Conservation (phyloP, 139 green algal genomes). For the Raphidocelis subcapitata region DNA sequence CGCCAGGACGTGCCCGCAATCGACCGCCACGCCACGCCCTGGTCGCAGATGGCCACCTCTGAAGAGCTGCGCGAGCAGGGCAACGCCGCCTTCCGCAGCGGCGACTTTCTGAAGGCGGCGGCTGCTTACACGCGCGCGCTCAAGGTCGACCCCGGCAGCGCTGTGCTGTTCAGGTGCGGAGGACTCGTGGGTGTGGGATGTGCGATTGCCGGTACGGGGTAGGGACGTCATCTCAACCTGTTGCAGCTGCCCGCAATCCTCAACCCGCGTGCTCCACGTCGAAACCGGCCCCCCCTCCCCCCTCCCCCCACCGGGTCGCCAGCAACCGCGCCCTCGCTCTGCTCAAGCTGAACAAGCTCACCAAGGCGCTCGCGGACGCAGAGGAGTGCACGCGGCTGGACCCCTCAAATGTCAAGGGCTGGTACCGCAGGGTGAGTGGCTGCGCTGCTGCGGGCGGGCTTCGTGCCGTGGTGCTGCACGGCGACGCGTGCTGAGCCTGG, state of each 20-base stretch:
- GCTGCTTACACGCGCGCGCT: conserved; percentile 87
- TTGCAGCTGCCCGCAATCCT: neutral
- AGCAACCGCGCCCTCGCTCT: conserved; percentile 90
- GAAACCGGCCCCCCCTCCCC: neutral
- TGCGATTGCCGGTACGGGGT: neutral
- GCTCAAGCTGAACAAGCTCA: conserved; percentile 89
- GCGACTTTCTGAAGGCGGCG: conserved; percentile 82
- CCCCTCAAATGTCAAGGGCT: conserved; percentile 88
- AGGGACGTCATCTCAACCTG: neutral
- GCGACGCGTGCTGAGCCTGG: no score
- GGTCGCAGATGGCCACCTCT: conserved; percentile 6
- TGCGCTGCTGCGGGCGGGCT: no score
- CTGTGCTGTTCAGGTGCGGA: conserved; percentile 72
- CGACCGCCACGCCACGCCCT: no score
- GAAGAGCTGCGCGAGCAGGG: conserved; percentile 70
- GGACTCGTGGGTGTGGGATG: neutral
- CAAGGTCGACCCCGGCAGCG: conserved; percentile 72
- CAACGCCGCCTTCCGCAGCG: conserved; percentile 74
- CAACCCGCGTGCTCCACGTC: neutral
- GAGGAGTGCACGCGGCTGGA: conserved; percentile 65
- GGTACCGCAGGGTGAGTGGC: conserved; percentile 1
- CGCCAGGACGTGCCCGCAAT: no score
- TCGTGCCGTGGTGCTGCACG: no score
- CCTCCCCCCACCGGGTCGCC: neutral
- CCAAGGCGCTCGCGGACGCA: conserved; percentile 87